These are phyloP conservation scores for Didymella glomerata DNA, from an alignment of 2,329 filamentous ascomycete species.

Conservation along the genomic window DNA sequence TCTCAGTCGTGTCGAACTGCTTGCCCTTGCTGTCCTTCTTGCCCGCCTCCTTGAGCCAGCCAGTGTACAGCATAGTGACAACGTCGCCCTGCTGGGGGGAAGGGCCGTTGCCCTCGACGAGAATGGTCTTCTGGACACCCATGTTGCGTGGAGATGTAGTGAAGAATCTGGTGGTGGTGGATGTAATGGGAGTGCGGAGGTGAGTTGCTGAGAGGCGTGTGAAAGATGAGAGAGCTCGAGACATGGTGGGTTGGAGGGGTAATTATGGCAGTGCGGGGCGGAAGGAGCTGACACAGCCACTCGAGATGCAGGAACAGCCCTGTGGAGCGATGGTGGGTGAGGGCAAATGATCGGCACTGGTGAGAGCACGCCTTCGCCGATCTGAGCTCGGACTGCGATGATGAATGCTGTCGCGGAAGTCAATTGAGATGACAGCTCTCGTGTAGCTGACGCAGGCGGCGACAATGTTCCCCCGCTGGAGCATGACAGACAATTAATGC, in stretches of 20 bases:
- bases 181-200: conserved; percentile 1
- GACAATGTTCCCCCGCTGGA: neutral
- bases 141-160: conserved; percentile 28
- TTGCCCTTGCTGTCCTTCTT: conserved; percentile 41
- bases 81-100: conserved; percentile 40
- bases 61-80: conserved; percentile 47
- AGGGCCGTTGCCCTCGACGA: conserved; percentile 41
- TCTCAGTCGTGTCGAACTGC: conserved; percentile 80
- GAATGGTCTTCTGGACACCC: conserved; percentile 42
- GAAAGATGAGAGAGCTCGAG: conserved; percentile 13
- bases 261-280: conserved; percentile 8
- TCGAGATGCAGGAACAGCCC: conserved; percentile 1
- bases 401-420: neutral
- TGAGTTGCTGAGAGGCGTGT: conserved; percentile 3
- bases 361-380: conserved; percentile 22
- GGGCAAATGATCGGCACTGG: conserved; percentile 12
- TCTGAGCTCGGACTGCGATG: conserved; percentile 5
- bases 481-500: neutral
- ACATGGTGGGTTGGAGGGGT: conserved; percentile 22
- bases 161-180: conserved; percentile 6
- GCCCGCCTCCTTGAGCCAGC: conserved; percentile 38
- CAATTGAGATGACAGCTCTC: neutral
- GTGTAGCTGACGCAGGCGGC: neutral
- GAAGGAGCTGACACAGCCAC: conserved; percentile 17
- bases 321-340: conserved; percentile 6